Evolutionary conservation across 352 stramenopile species (phyloP).

Genomic region (Pythium vanterpoolii): DNA sequence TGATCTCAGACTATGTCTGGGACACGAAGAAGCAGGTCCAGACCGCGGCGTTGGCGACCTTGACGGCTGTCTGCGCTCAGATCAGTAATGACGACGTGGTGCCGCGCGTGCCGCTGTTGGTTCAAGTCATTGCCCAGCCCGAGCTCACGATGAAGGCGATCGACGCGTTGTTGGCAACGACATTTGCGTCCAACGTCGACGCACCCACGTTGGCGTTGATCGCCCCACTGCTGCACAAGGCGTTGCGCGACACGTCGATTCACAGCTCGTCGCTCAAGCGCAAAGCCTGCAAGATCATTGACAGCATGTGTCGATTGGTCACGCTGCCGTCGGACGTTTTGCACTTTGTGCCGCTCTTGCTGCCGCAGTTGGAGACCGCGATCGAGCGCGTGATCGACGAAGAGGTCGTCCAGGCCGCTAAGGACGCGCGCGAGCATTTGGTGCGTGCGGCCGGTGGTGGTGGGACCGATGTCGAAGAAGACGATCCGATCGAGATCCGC

Average conservation of each 20-base stretch:
- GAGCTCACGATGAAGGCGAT: constrained; percentile 90
- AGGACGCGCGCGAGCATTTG: constrained; percentile 54
- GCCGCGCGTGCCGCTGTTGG: constrained; percentile 86
- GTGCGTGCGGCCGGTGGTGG: constrained; percentile 56
- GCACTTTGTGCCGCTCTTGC: constrained; percentile 89
- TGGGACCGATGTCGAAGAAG: constrained; percentile 43
- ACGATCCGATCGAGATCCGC: constrained; percentile 55
- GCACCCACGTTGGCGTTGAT: constrained; percentile 89
- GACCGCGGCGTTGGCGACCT: constrained; percentile 45
- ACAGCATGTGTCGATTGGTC: constrained; percentile 92
- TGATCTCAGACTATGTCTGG: constrained; percentile 88
- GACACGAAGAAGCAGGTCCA: constrained; percentile 94
- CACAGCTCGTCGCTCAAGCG: constrained; percentile 91
- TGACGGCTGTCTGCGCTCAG: constrained; percentile 85
- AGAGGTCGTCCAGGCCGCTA: constrained; percentile 79
- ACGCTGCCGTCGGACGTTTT: constrained; percentile 85
- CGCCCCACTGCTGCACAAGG: constrained; percentile 87
- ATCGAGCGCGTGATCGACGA: constrained; percentile 91
- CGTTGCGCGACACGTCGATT: constrained; percentile 89
- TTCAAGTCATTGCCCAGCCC: constrained; percentile 90
- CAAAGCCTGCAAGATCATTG: constrained; percentile 90
- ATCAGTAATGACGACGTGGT: constrained; percentile 91
- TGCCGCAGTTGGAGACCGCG: constrained; percentile 91
- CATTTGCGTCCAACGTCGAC: constrained; percentile 91
- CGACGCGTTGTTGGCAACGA: constrained; percentile 89